Conservation (phyloP, 2,329 filamentous ascomycete species). For the Endothia cerciana region DNA sequence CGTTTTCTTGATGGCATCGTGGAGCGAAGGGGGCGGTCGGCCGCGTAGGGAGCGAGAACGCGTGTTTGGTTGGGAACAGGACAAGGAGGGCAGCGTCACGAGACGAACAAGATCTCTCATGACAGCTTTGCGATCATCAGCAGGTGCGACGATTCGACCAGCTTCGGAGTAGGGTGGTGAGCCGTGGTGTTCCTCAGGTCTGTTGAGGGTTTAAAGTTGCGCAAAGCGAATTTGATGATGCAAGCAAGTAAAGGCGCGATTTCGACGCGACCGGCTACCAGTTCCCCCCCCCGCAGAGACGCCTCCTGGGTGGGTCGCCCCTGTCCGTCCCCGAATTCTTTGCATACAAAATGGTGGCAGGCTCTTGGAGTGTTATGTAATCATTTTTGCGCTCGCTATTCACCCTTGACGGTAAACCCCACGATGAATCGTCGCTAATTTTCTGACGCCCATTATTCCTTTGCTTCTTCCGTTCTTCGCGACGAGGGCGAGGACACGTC, state of each 20-base stretch:
- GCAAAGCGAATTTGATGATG: constrained; percentile 24
- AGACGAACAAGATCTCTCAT: constrained; percentile 3
- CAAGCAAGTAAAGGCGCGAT: constrained; percentile 27
- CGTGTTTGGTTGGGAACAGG: constrained; percentile 12
- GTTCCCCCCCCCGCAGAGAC: constrained; percentile 17
- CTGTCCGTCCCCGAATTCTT: constrained; percentile 4
- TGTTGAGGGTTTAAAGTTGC: constrained; percentile 8
- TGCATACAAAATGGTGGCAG: neutral
- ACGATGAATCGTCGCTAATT: neutral
- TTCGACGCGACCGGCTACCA: constrained; percentile 27
- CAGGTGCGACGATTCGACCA: neutral
- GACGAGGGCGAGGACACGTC: neutral
- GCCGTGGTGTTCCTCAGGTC: neutral
- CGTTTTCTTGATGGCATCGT: constrained; percentile 56
- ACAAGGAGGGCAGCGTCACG: neutral
- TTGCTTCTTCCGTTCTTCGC: neutral
- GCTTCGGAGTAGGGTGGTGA: neutral
- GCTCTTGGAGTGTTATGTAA: neutral
- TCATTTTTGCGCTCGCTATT: neutral
- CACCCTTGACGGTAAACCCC: no score
- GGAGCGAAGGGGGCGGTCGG: constrained; percentile 13
- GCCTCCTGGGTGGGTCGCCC: constrained; percentile 7
- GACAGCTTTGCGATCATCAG: neutral
- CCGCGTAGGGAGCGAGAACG: constrained; percentile 11
- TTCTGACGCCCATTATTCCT: neutral